A percentile compares a stretch with the other conserved stretches of the same genome.
These are phyloP conservation scores for Nakazawaea wickerhamii DNA, from an alignment of 805 yeast species.

Conservation along the genomic window DNA sequence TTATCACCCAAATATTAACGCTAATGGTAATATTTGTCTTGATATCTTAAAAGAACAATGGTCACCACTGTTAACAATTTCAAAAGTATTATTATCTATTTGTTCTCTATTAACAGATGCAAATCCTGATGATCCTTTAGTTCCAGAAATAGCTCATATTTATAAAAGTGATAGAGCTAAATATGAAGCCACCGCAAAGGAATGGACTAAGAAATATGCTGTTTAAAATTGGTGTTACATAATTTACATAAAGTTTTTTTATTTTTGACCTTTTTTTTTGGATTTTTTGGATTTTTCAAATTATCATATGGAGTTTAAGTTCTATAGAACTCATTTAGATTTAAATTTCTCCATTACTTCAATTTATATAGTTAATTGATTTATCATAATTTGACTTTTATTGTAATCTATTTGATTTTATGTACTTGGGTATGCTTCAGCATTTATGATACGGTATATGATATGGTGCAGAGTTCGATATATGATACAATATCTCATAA, in stretches of 20 bases:
- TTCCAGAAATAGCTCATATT: constrained; percentile 95
- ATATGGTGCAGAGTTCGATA: not conserved
- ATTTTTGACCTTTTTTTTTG: not conserved
- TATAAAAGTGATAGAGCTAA: constrained; percentile 91
- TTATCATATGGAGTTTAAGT: too few relatives aligned
- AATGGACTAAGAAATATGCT: constrained; percentile 98
- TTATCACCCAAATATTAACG: constrained; percentile 95
- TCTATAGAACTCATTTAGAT: too few relatives aligned
- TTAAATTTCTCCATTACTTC: too few relatives aligned
- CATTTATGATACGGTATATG: not conserved
- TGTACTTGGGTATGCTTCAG: too few relatives aligned
- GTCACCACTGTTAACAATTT: constrained; percentile 97
- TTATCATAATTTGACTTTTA: too few relatives aligned
- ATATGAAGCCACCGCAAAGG: constrained; percentile 95
- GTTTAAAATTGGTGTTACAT: constrained; percentile 37
- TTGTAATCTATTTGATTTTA: too few relatives aligned
- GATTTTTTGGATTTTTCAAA: too few relatives aligned
- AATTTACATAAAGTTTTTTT: not conserved
- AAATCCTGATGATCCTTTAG: constrained; percentile 98
- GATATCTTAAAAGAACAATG: constrained; percentile 97
- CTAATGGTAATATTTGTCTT: constrained; percentile 92
- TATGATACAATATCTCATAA: too few relatives aligned
- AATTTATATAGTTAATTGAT: too few relatives aligned
- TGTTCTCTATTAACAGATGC: constrained; percentile 97
- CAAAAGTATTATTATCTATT: constrained; percentile 90